Base-by-base conservation (phyloP, 805 yeast genomes). In the Huiozyma sinensis region DNA sequence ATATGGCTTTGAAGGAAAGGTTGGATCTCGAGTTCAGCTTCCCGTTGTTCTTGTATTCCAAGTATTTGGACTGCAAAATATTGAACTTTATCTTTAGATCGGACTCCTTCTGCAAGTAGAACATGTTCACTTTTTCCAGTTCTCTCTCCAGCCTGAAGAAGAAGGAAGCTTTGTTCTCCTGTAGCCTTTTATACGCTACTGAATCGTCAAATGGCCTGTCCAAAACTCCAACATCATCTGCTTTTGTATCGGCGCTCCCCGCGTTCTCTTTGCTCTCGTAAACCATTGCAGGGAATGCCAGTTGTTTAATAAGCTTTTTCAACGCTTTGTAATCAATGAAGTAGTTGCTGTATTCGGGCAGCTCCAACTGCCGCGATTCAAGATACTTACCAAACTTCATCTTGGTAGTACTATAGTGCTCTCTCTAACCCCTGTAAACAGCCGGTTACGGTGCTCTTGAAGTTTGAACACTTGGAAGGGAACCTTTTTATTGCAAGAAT, bases 371-470 rank as follows among this genome's bases (percentile, higher is more conserved):
- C 60, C 97, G 78, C 37, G 94, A 83, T 50, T 95, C 97, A 60
- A 92, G 71, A 59, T 87, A 85, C 65, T 92, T 92, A 42, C 98
- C 98, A 64, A 88, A 92, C 71, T 92, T 92, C 98, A 69, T 68
- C 8, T 9, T 34, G 37, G 8, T 17, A 17, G 24, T 17, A 17
- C 24, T 17, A 17, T 4, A 17, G 24, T 17, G 24, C 4, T 17
- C 24, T 17, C 4, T 17, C 24, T 17, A 17, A 17, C 24, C 24
- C 4, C 24, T 17, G 24, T 17, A 17, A 17, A 17, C 24, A 17
- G 4, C 24, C 24, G 24, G 24, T 17, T 17, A 17, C 24, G 24
- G 24, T 17, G 24, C 24, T 4, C 24, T 17, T 17, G 24, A 17
- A 17, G 4, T 4, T 17, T 4, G 24, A 17, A 17, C 4, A 17